A percentile compares a stretch with the other conserved stretches of the same genome.
Evolutionary conservation across 768 basidiomycete species (phyloP).

Genomic region (Mycena epipterygia): DNA sequence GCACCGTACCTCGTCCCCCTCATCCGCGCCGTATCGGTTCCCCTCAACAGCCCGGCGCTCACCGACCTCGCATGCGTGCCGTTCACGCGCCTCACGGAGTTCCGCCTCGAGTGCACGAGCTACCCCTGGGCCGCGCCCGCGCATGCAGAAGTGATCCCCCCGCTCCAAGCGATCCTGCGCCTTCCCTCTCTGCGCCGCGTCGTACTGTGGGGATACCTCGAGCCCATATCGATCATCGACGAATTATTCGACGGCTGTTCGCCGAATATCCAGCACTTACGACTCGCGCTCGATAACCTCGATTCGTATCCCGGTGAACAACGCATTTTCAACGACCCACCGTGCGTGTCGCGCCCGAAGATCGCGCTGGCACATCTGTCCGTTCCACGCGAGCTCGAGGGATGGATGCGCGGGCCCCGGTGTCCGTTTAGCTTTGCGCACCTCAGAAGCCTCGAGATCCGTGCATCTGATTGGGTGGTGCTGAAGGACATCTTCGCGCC

Average conservation of each 20-base stretch:
- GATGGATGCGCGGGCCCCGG: neutral
- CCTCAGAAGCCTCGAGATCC: slow-evolving; percentile 4
- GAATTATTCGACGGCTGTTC: neutral
- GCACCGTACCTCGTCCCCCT: neutral
- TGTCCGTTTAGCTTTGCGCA: slow-evolving; percentile 1
- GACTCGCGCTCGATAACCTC: neutral
- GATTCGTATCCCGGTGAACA: neutral
- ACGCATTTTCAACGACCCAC: neutral
- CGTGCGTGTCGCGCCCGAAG: neutral
- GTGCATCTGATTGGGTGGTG: neutral
- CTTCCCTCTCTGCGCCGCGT: neutral
- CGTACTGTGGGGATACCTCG: slow-evolving; percentile 1
- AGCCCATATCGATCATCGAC: slow-evolving; percentile 3
- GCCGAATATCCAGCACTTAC: neutral
- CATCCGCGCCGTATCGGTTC: neutral
- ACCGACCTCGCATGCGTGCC: neutral
- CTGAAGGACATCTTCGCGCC: neutral
- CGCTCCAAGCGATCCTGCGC: neutral
- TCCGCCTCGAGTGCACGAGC: slow-evolving; percentile 4
- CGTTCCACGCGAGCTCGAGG: neutral
- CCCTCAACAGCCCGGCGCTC: neutral
- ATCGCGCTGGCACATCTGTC: neutral
- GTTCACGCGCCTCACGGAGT: neutral
- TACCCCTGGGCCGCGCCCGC: slow-evolving; percentile 5
- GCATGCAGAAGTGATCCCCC: neutral